Percentiles rank a stretch among this genome's conserved stretches.
phyloP scores from a whole-genome alignment of 2,329 filamentous ascomycete species.

The Neobulgaria alba region DNA sequence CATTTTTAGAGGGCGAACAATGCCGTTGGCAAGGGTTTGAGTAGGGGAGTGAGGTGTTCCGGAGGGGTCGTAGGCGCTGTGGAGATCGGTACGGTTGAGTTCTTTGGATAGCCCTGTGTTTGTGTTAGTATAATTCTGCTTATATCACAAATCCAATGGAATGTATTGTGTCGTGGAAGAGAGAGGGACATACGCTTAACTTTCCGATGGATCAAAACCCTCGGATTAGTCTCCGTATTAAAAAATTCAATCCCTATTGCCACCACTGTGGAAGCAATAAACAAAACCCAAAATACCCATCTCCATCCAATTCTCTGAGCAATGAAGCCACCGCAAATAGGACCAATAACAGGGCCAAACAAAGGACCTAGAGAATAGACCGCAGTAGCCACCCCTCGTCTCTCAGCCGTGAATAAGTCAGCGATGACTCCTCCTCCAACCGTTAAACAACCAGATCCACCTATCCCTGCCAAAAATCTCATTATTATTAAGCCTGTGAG shows the following conservation, averaged over 20 bases:
- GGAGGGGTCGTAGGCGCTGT: slow-evolving; percentile 35
- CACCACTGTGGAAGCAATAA: slow-evolving; percentile 32
- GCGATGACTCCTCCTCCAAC: slow-evolving; percentile 8
- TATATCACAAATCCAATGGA: too few species aligned
- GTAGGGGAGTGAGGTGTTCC: slow-evolving; percentile 12
- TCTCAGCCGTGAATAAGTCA: slow-evolving; percentile 17
- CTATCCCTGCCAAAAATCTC: slow-evolving; percentile 55
- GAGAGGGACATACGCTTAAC: slow-evolving; percentile 23
- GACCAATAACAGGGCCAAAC: slow-evolving; percentile 14
- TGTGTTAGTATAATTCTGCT: background rate
- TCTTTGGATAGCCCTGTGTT: slow-evolving; percentile 32
- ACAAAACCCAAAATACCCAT: slow-evolving; percentile 36
- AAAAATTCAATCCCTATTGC: slow-evolving; percentile 26
- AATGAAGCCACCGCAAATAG: slow-evolving; percentile 46
- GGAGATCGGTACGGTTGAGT: slow-evolving; percentile 35
- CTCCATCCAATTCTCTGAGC: slow-evolving; percentile 43
- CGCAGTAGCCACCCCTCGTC: slow-evolving; percentile 7
- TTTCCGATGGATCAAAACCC: slow-evolving; percentile 43
- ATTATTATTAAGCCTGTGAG: slow-evolving; percentile 51
- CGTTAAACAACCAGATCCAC: slow-evolving; percentile 35
- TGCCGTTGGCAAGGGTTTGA: slow-evolving; percentile 32
- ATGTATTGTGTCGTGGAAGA: slow-evolving; percentile 4
- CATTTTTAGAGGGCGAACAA: slow-evolving; percentile 42
- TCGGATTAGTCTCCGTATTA: slow-evolving; percentile 40
- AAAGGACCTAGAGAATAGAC: slow-evolving; percentile 4